Base-by-base conservation (phyloP, 2,329 filamentous ascomycete species). In the Neofusicoccum umdonicola region DNA sequence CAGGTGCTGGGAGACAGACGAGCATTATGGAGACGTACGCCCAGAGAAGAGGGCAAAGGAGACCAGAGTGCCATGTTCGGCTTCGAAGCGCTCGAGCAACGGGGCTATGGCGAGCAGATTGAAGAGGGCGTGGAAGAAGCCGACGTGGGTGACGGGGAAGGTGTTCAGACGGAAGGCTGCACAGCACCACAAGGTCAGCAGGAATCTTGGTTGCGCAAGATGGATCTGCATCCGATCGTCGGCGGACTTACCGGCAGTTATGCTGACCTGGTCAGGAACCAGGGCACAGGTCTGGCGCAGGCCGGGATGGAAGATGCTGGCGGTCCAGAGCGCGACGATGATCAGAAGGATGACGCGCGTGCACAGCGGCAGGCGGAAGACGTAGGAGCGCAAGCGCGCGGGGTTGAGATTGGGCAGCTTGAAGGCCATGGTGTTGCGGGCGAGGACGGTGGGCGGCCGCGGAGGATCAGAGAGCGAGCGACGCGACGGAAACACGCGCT, bases 101-200 rank as follows among this genome's bases (percentile, higher is more conserved):
- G 95, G 95, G 44, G 89, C 88, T 67, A 98, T 77, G 22, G 92
- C 91, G 68, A 96, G 61, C 27, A 92, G 76, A 78, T 98, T 97
- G 73, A 96, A 81, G 62, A 93, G 73, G 67, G 89, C 84, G 78
- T 98, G 95, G 70, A 97, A 82, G 75, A 96, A 84, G 71, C 90
- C 90, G 50, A 87, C 78, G 75, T 99, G 95, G 66, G 97, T 88
- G 64, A 99, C 82, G 0, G 93, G 92, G 74, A 92, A 99, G 0
- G 94, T 96, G 75, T 97, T 97, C 41, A 96, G 84, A 67, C 95
- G 89, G 78, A 97, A 94, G 81, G 96, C 93, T 97, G 76, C 61
- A 58, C 22, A 42, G 51, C 22, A 34, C 13, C 47, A 13, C 13
- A 51, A 65, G 12, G 27, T 60, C 22, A 50, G 63, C 27, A 5